These are phyloP conservation scores for Chytriomyces confervae DNA, from an alignment of 192 early-diverging fungal genomes.

Conservation along the genomic window DNA sequence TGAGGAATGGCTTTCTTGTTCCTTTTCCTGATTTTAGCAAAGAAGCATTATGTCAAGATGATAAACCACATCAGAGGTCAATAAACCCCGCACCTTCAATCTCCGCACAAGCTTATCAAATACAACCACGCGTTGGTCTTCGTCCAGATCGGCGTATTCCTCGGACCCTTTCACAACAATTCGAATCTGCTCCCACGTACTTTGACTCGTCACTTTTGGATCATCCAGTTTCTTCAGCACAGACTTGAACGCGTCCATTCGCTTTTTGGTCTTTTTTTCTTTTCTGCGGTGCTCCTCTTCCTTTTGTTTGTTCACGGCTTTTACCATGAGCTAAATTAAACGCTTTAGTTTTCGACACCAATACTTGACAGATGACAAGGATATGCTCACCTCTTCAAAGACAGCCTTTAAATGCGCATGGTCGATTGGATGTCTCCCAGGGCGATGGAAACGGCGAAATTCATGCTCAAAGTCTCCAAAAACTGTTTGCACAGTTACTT, in stretches of 20 bases:
- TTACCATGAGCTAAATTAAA: constrained; percentile 56
- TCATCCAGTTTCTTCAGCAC: constrained; percentile 67
- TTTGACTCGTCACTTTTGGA: constrained; percentile 63
- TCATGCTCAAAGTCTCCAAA: constrained; percentile 13
- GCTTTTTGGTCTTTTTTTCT: constrained; percentile 71
- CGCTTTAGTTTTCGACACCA: background rate
- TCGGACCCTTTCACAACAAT: constrained; percentile 52
- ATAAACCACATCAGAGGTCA: background rate
- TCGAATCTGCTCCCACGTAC: constrained; percentile 72
- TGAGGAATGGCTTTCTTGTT: constrained; percentile 25
- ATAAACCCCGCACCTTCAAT: constrained; percentile 53
- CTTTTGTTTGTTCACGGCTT: constrained; percentile 63
- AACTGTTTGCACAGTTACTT: background rate
- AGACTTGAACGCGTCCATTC: constrained; percentile 79
- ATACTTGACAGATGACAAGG: background rate
- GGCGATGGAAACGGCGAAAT: background rate
- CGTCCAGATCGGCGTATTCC: constrained; percentile 75
- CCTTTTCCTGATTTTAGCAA: constrained; percentile 30
- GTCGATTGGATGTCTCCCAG: constrained; percentile 24
- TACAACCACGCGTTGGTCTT: constrained; percentile 66
- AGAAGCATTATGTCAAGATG: background rate
- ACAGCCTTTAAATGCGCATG: constrained; percentile 34
- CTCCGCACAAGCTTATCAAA: constrained; percentile 77
- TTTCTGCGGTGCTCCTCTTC: constrained; percentile 73
- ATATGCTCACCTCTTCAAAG: constrained; percentile 42